These are phyloP conservation scores for Yamadazyma oceani DNA, from an alignment of 1,139 yeast species.

Conservation along the genomic window DNA sequence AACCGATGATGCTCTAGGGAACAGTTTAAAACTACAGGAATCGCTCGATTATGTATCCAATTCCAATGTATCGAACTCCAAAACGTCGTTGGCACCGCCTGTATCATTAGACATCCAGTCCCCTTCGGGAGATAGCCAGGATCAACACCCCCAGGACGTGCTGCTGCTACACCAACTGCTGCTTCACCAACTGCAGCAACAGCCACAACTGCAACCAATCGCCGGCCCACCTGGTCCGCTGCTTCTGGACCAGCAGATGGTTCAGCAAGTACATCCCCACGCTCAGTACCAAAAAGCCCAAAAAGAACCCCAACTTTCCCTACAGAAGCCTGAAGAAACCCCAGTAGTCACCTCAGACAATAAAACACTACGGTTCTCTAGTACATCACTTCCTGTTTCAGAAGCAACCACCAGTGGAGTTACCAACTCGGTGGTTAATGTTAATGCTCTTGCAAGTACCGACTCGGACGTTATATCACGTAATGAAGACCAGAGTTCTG, in stretches of 20 bases:
- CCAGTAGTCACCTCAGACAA: slow-evolving; percentile 35
- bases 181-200: too few relatives aligned
- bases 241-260: too few relatives aligned
- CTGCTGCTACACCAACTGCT: too few relatives aligned
- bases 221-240: slow-evolving; percentile 3
- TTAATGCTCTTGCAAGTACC: slow-evolving; percentile 30
- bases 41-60: slow-evolving; percentile 6
- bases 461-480: slow-evolving; percentile 13
- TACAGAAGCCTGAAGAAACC: slow-evolving; percentile 6
- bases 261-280: too few relatives aligned
- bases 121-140: too few relatives aligned
- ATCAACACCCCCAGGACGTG: too few relatives aligned
- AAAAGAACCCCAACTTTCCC: background rate
- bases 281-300: too few relatives aligned
- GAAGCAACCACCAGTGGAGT: slow-evolving; percentile 23
- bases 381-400: slow-evolving; percentile 18
- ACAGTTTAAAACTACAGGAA: slow-evolving; percentile 11
- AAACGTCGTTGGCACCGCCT: slow-evolving; percentile 2
- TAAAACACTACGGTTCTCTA: slow-evolving; percentile 30
- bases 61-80: background rate
- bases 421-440: slow-evolving; percentile 34
- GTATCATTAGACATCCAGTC: slow-evolving; percentile 1
- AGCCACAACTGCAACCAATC: too few relatives aligned
- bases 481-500: background rate
- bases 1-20: slow-evolving; percentile 7